Evolutionary conservation across 1,139 yeast genomes (phyloP).

Genomic region (Candida tetrigidarum): DNA sequence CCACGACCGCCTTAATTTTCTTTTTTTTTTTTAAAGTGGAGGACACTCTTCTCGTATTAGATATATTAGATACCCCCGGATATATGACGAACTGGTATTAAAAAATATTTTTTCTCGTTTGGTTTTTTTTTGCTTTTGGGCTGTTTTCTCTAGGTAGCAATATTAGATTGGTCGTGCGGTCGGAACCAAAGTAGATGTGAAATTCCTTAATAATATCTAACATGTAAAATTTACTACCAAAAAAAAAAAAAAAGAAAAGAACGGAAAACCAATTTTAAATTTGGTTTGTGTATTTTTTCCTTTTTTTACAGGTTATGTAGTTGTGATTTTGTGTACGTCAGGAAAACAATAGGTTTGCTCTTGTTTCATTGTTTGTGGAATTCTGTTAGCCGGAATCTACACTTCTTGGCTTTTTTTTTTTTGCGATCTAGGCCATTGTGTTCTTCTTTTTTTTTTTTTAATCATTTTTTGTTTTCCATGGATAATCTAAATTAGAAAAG

Average conservation of each 20-base stretch:
- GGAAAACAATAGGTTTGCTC: background rate
- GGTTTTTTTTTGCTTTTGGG: too few species aligned
- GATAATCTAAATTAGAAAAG: background rate
- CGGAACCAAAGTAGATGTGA: background rate
- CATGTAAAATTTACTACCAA: too few species aligned
- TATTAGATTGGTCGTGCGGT: background rate
- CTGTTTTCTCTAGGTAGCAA: too few species aligned
- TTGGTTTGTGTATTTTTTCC: background rate
- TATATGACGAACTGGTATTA: background rate
- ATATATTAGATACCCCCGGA: slow-evolving; percentile 5
- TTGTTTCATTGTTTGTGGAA: background rate
- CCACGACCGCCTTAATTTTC: too few species aligned
- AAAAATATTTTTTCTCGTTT: background rate
- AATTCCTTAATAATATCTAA: slow-evolving; percentile 2
- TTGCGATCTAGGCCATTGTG: too few species aligned
- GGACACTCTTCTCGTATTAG: too few species aligned
- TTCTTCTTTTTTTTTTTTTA: background rate
- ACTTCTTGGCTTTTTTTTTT: background rate
- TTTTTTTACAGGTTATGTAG: background rate
- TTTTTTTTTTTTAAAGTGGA: background rate
- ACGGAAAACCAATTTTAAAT: too few species aligned
- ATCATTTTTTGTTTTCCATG: too few species aligned
- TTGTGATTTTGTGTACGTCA: background rate
- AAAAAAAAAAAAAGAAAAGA: background rate
- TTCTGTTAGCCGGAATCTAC: background rate